A percentile compares a stretch with the other conserved stretches of the same genome.
Evolutionary conservation across 164 flowering plant genomes (phyloP).

Genomic region (Vitis cinerea): DNA sequence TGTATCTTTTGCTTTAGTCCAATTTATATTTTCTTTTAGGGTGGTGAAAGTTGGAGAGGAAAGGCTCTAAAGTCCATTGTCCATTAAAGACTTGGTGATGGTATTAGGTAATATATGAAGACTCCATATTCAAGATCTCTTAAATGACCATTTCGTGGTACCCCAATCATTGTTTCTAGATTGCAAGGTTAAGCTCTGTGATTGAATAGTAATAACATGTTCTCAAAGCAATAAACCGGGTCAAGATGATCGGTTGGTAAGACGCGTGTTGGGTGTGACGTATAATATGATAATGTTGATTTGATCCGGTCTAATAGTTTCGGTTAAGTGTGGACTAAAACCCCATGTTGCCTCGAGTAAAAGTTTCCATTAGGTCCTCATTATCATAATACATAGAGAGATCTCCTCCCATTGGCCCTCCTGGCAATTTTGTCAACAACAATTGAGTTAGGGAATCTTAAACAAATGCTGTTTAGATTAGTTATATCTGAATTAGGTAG

Average conservation of each 20-base stretch:
- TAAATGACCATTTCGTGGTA: too few species aligned
- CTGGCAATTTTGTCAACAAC: background rate
- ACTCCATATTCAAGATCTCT: too few species aligned
- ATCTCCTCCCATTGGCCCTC: too few species aligned
- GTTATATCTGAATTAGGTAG: slow-evolving; percentile 5
- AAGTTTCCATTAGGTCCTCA: too few species aligned
- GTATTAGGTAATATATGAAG: too few species aligned
- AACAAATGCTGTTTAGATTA: background rate
- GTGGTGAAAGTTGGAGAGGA: background rate
- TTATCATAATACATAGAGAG: too few species aligned
- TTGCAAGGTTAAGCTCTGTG: too few species aligned
- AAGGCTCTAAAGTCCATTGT: background rate
- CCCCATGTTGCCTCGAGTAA: too few species aligned
- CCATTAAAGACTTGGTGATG: background rate
- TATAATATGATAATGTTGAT: background rate
- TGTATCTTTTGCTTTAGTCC: background rate
- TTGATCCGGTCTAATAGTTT: background rate
- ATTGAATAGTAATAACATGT: background rate
- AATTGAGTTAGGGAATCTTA: slow-evolving; percentile 8
- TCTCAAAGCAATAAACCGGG: background rate
- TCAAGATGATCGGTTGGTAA: slow-evolving; percentile 6
- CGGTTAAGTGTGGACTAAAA: slow-evolving; percentile 5
- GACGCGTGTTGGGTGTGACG: slow-evolving; percentile 3
- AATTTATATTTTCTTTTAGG: background rate
- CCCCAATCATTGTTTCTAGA: too few species aligned